Percentiles rank a stretch among this genome's conserved stretches.
phyloP scores from a whole-genome alignment of 192 early-diverging fungal species.

The Rhizophagus prolifer region DNA sequence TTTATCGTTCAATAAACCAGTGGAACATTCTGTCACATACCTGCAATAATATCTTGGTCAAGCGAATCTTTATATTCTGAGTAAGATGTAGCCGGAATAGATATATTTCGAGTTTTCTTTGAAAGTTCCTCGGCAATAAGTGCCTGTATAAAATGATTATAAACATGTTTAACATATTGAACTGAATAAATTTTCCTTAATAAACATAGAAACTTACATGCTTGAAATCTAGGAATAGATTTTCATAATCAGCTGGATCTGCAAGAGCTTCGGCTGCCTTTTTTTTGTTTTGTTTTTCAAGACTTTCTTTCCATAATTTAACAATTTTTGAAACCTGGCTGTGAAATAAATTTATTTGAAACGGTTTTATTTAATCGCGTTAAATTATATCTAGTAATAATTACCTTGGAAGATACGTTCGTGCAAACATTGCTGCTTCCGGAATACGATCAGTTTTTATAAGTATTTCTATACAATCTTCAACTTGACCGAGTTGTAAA shows the following conservation, averaged over 20 bases:
- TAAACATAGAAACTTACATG: conserved; percentile 29
- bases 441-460: conserved; percentile 84
- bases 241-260: conserved; percentile 75
- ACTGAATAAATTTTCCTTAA: not conserved
- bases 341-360: conserved; percentile 4
- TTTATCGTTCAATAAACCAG: not conserved
- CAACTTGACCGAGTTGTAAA: conserved; percentile 69
- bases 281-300: conserved; percentile 65
- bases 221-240: conserved; percentile 85
- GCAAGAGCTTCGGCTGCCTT: conserved; percentile 90
- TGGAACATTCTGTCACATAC: conserved; percentile 34
- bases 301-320: conserved; percentile 76
- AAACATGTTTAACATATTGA: not conserved
- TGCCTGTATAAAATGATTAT: not conserved
- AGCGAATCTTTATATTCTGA: conserved; percentile 56
- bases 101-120: conserved; percentile 31
- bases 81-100: conserved; percentile 53
- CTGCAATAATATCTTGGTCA: conserved; percentile 58
- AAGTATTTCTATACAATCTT: conserved; percentile 86
- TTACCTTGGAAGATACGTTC: conserved; percentile 79
- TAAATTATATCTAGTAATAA: not conserved
- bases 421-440: conserved; percentile 93
- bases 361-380: no score
- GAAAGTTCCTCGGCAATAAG: conserved; percentile 56
- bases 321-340: conserved; percentile 65